Base-by-base conservation (phyloP, 495 filamentous ascomycete species). In the Penicillium daleae region DNA sequence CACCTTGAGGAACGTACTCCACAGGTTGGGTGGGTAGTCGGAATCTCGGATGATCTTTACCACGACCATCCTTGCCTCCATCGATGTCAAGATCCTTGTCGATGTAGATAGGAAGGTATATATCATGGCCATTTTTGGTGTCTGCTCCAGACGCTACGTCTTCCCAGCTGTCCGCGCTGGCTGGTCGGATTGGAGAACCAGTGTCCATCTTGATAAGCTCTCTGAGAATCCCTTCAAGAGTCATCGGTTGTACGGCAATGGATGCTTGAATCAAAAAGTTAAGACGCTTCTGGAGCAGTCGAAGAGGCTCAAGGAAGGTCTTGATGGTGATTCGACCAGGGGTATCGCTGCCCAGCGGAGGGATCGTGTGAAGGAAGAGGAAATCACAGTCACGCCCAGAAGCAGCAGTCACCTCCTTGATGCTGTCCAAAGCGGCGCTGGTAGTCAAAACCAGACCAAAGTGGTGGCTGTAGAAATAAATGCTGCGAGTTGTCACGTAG, bases 391-490 rank as follows among this genome's bases (percentile, higher is more conserved):
- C 93, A 66, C 88, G 85, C 35, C 94, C 96, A 26, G 90, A 87
- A 12, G 93, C 92, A 42, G 92, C 90, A 22, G 93, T 97, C 49
- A 98, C 91, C 71, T 97, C 95, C 39, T 84, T 83, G 61, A 98
- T 90, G 57, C 77, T 85, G n/a, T 86, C 82, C 48, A 99, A 80
- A 37, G 82, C 85, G 35, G 92, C 83, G 21, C 83, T 84, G 35
- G 92, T 91, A 2, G 92, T 92, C 50, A 97, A 80, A 0, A 97
- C 91, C 29, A 99, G 81, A n/a, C 95, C 95, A 67, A 96, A 84
- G 65, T 97, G 89, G 71, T 98, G 87, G 56, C 93, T 96, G 77
- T 97, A 99, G 72, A 99, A 99, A 69, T 96, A 97, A 62, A 98
- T 85, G 35, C 93, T 88, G 54, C 86, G 86, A 4, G 87, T 82